Percentiles rank a stretch among this genome's conserved stretches.
phyloP scores from a whole-genome alignment of 1,284 basidiomycete genomes.

The Coniferiporia weirii region DNA sequence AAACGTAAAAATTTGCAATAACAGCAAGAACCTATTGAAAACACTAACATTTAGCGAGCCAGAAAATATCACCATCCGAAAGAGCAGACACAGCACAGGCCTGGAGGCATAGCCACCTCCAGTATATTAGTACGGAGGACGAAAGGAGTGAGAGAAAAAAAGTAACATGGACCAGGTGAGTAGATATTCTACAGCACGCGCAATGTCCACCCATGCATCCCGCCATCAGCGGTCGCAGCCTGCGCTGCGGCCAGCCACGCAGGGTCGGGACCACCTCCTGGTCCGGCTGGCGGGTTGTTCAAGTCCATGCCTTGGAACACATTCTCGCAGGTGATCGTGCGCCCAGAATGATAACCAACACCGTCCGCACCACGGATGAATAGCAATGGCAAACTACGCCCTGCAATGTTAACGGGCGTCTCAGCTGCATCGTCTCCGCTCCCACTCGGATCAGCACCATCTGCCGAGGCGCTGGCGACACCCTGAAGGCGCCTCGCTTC shows the following conservation, averaged over 20 bases:
- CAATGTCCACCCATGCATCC: constrained; percentile 66
- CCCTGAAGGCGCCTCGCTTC: constrained; percentile 45
- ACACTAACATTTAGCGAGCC: constrained; percentile 15
- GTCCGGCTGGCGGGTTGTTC: constrained; percentile 32
- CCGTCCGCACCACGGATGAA: constrained; percentile 74
- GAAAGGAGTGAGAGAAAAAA: neutral
- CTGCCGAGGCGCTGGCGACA: constrained; percentile 28
- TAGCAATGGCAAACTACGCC: constrained; percentile 62
- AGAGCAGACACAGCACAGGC: neutral
- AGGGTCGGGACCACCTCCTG: constrained; percentile 35
- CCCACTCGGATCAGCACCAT: constrained; percentile 17
- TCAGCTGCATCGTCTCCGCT: constrained; percentile 19
- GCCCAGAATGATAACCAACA: constrained; percentile 78
- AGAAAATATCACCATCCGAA: constrained; percentile 16
- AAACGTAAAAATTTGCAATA: constrained; percentile 3
- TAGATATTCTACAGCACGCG: constrained; percentile 55
- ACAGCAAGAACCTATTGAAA: neutral
- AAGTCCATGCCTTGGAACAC: constrained; percentile 65
- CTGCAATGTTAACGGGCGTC: constrained; percentile 35
- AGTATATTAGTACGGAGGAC: neutral
- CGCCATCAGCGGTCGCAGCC: constrained; percentile 42
- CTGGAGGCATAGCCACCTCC: neutral
- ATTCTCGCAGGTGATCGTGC: constrained; percentile 79
- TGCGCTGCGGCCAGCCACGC: constrained; percentile 65
- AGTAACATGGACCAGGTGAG: neutral